Evolutionary conservation across 352 stramenopile species (phyloP).

Genomic region (Pythium pyrilobum): DNA sequence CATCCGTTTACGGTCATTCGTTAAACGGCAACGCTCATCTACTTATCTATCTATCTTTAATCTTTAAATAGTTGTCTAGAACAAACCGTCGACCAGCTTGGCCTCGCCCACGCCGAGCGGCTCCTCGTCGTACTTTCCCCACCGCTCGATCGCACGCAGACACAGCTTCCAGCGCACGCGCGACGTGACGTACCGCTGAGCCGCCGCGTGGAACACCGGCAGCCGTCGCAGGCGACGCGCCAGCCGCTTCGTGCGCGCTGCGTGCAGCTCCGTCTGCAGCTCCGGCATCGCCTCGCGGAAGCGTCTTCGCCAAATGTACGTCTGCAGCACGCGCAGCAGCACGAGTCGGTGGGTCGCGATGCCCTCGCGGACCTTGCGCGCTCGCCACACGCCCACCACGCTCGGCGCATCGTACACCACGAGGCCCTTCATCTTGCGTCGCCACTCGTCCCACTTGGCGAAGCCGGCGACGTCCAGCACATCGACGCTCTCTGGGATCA

Average conservation of each 20-base stretch:
- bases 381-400: background rate
- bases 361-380: background rate
- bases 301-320: conserved; percentile 4
- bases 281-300: background rate
- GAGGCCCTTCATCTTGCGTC: background rate
- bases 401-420: background rate
- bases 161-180: background rate
- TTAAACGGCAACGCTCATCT: too few relatives aligned
- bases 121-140: background rate
- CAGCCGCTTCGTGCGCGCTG: background rate
- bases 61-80: too few relatives aligned
- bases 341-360: background rate
- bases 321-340: background rate
- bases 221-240: background rate
- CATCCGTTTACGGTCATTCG: too few relatives aligned
- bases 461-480: conserved; percentile 23
- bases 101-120: background rate
- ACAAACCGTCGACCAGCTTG: too few relatives aligned
- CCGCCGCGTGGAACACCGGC: background rate
- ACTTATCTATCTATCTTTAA: too few relatives aligned
- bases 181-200: background rate
- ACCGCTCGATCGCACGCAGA: background rate
- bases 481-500: conserved; percentile 23
- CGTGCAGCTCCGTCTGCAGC: background rate
- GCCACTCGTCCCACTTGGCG: conserved; percentile 14